phyloP scores from a whole-genome alignment of 108 stramenopile genomes.

The Aureococcus anophagefferens region DNA sequence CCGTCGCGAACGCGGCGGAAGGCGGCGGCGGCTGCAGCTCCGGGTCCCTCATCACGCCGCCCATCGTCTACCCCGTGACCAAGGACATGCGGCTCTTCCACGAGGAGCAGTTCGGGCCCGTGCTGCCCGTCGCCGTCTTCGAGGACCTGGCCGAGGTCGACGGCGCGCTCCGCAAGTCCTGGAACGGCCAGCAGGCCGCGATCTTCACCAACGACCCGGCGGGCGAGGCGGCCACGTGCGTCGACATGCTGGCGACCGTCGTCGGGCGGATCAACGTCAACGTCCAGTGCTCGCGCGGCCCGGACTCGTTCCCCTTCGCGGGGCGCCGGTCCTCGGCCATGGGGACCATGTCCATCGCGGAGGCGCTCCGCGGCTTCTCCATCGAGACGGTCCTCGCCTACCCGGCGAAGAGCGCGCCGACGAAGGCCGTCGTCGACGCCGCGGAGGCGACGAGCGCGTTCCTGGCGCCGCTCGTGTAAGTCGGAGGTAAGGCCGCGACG shows the following conservation, averaged over 20 bases:
- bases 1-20: too few species aligned
- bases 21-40: constrained; percentile 64
- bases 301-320: constrained; percentile 70
- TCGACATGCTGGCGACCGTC: constrained; percentile 62
- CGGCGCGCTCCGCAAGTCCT: constrained; percentile 47
- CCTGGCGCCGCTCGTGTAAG: too few species aligned
- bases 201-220: constrained; percentile 47
- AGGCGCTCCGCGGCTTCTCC: constrained; percentile 15
- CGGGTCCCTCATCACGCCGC: constrained; percentile 67
- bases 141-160: constrained; percentile 53
- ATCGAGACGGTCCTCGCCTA: constrained; percentile 15
- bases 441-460: too few species aligned
- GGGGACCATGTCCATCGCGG: constrained; percentile 59
- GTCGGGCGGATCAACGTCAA: constrained; percentile 84
- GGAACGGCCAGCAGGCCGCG: constrained; percentile 70
- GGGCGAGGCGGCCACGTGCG: constrained; percentile 26
- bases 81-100: constrained; percentile 53
- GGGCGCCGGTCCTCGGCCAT: constrained; percentile 68
- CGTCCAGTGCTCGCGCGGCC: constrained; percentile 65
- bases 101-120: constrained; percentile 81
- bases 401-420: too few species aligned
- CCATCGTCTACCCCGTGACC: constrained; percentile 66
- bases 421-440: too few species aligned
- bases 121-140: constrained; percentile 62
- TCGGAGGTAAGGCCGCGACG: too few species aligned